A percentile compares a stretch with the other conserved stretches of the same genome.
Evolutionary conservation across 2,329 filamentous ascomycete species (phyloP).

Genomic region (Penicillium fuscoglaucum): DNA sequence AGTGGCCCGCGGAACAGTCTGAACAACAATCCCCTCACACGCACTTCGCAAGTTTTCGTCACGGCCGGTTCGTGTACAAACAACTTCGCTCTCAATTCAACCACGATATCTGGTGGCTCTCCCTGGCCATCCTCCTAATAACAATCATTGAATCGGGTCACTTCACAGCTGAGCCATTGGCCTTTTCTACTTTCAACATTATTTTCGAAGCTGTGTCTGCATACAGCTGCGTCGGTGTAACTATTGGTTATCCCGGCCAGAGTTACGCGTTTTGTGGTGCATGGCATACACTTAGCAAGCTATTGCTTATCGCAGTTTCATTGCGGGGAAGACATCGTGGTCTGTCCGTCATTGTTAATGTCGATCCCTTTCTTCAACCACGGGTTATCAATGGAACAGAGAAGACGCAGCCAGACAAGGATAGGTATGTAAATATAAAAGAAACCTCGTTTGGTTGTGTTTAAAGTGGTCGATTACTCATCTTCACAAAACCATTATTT

Average conservation of each 20-base stretch:
- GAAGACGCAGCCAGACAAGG: not conserved
- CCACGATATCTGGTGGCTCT: not conserved
- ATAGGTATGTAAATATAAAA: not conserved
- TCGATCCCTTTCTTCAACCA: not conserved
- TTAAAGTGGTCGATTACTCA: not conserved
- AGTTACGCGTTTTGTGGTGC: not conserved
- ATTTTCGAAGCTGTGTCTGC: not conserved
- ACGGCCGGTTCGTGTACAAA: not conserved
- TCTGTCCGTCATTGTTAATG: not conserved
- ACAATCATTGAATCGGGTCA: not conserved
- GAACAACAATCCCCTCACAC: not conserved
- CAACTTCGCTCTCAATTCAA: not conserved
- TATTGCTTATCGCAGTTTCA: not conserved
- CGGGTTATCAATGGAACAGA: not conserved
- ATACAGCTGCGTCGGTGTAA: not conserved
- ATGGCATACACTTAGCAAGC: not conserved
- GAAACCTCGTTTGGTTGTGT: not conserved
- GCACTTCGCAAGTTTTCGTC: not conserved
- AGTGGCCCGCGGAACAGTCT: not conserved
- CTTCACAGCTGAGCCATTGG: not conserved
- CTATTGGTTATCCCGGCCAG: not conserved
- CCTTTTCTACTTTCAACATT: not conserved
- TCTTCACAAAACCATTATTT: no score
- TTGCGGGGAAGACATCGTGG: not conserved
- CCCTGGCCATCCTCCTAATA: not conserved